phyloP scores from a whole-genome alignment of 2,329 filamentous ascomycete species.

The Fusarium siculi region DNA sequence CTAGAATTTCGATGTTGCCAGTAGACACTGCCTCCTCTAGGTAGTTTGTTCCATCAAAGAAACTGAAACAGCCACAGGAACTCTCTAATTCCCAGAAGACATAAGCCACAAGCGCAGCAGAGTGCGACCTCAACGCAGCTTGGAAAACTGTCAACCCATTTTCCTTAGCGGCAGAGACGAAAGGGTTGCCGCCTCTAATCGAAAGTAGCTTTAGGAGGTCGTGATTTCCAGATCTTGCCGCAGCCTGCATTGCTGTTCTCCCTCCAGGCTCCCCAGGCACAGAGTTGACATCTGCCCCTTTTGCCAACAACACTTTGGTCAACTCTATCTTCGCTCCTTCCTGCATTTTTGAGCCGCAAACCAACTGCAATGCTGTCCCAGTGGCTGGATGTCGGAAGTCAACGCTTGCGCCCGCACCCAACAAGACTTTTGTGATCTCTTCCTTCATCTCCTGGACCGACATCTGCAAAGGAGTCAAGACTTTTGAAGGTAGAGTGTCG shows the following conservation, averaged over 20 bases:
- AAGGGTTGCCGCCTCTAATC: fast-evolving
- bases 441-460: background rate
- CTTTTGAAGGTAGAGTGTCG: too few relatives aligned
- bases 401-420: background rate
- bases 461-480: background rate
- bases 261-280: fast-evolving
- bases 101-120: too few relatives aligned
- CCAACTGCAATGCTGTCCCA: background rate
- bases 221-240: background rate
- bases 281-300: background rate
- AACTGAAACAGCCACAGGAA: fast-evolving
- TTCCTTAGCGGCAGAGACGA: fast-evolving
- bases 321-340: background rate
- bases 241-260: conserved; percentile 3
- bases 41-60: background rate
- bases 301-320: fast-evolving
- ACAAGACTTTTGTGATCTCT: background rate
- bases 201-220: background rate
- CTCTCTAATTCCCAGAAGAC: background rate
- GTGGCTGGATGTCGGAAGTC: background rate
- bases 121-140: too few relatives aligned
- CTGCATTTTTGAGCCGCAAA: fast-evolving
- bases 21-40: background rate
- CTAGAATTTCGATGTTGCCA: too few relatives aligned
- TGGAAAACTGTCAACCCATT: background rate